Conservation (phyloP, 2,329 filamentous ascomycete genomes). For the Microdochium bolleyi region DNA sequence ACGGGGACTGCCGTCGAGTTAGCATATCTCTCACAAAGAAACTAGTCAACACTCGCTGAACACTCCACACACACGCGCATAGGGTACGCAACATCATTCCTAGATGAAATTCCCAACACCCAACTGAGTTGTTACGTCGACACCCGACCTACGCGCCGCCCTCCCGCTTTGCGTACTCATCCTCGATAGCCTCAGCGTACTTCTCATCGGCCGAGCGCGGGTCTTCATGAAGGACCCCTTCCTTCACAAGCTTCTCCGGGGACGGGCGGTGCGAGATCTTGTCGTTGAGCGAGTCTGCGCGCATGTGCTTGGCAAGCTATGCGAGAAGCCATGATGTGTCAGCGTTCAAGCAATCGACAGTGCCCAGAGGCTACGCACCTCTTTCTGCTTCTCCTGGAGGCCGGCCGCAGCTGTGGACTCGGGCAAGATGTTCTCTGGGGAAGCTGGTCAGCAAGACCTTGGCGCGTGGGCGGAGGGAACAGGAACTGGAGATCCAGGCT, state of each 20-base stretch:
- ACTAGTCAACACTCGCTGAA: neutral
- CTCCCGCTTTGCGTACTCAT: conserved; percentile 56
- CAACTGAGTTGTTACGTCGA: neutral
- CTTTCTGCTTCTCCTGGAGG: conserved; percentile 71
- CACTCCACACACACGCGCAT: neutral
- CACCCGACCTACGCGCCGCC: conserved; percentile 41
- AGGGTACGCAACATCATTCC: too few relatives aligned
- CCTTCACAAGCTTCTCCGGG: conserved; percentile 68
- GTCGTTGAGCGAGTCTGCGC: conserved; percentile 77
- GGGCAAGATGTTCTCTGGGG: conserved; percentile 76
- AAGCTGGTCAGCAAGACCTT: conserved; percentile 9
- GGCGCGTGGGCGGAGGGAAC: conserved; percentile 1
- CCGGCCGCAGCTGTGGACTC: conserved; percentile 70
- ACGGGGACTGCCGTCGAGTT: too few relatives aligned
- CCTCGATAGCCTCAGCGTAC: conserved; percentile 54
- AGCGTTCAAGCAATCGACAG: neutral
- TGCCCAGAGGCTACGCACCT: conserved; percentile 32
- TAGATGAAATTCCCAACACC: too few relatives aligned
- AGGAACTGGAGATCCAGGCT: conserved; percentile 17
- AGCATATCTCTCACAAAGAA: too few relatives aligned
- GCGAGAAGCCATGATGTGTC: conserved; percentile 1
- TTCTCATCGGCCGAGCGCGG: conserved; percentile 48
- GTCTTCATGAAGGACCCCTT: conserved; percentile 69
- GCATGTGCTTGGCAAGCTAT: conserved; percentile 77
- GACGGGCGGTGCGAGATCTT: conserved; percentile 72